These are phyloP conservation scores for Nelumbo lutea DNA, from an alignment of 164 flowering plant genomes.

Conservation along the genomic window DNA sequence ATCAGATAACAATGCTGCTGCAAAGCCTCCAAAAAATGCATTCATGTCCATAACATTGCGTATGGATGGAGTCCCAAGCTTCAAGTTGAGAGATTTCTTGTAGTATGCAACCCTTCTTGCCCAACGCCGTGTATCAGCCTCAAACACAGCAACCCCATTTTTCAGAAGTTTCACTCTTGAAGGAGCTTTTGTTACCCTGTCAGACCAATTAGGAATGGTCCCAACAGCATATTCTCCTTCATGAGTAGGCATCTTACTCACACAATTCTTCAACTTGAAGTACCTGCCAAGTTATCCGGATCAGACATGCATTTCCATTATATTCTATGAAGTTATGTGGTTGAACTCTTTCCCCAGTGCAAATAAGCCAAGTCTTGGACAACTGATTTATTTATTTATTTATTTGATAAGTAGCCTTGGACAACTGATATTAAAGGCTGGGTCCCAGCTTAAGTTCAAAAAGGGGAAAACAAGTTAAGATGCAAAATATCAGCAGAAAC, in stretches of 20 bases:
- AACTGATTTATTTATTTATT: background rate
- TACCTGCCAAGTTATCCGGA: constrained; percentile 49
- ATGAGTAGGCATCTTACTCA: constrained; percentile 51
- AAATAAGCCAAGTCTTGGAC: background rate
- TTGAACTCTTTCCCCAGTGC: background rate
- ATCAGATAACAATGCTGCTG: constrained; percentile 74
- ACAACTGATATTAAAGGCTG: background rate
- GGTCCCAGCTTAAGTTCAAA: background rate
- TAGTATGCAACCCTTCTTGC: constrained; percentile 76
- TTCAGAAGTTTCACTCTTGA: constrained; percentile 55
- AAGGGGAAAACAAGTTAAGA: background rate
- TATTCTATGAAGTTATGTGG: background rate
- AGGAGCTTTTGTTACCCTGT: constrained; percentile 68
- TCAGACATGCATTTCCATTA: constrained; percentile 1
- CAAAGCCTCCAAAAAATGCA: constrained; percentile 96
- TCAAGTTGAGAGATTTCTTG: constrained; percentile 66
- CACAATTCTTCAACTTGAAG: constrained; percentile 70
- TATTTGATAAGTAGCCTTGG: background rate
- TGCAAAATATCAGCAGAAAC: background rate
- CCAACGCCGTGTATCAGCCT: constrained; percentile 90
- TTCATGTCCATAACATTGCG: constrained; percentile 99
- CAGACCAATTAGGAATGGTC: constrained; percentile 83
- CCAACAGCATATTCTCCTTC: constrained; percentile 71
- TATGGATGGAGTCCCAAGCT: constrained; percentile 73
- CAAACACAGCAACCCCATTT: constrained; percentile 82